These are phyloP conservation scores for Penicillium hordei DNA, from an alignment of 2,329 filamentous ascomycete genomes.

Conservation along the genomic window DNA sequence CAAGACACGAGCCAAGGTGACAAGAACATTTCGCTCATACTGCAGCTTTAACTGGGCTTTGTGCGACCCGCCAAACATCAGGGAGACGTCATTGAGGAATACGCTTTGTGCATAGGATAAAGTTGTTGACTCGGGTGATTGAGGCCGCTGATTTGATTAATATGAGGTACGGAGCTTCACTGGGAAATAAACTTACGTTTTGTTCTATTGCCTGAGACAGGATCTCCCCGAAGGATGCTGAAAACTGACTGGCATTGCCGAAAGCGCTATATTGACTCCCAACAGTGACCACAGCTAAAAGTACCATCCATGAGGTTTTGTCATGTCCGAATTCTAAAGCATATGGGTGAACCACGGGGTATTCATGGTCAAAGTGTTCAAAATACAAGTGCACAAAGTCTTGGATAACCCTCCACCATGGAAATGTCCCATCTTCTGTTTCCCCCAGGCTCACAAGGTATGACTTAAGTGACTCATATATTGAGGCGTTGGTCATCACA, in stretches of 20 bases:
- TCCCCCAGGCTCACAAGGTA: not conserved
- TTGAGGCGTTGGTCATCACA: not conserved
- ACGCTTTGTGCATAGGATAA: conserved; percentile 2
- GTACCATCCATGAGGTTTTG: not conserved
- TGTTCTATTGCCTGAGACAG: not conserved
- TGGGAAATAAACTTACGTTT: not conserved
- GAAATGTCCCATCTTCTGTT: not conserved
- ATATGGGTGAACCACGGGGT: conserved; percentile 1
- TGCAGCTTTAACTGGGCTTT: conserved; percentile 1
- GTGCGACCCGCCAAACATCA: not conserved
- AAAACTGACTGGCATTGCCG: not conserved
- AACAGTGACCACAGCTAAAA: conserved; percentile 2
- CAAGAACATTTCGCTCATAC: conserved; percentile 2
- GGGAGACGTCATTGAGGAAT: not conserved
- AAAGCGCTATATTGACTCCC: conserved; percentile 5
- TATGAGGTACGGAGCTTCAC: not conserved
- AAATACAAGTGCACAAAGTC: conserved; percentile 5
- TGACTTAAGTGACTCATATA: not conserved
- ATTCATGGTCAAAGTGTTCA: conserved; percentile 4
- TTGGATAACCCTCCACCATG: not conserved
- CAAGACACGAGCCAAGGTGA: conserved; percentile 1
- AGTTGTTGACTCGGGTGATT: conserved; percentile 1
- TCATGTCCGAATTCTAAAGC: not conserved
- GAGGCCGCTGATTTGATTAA: conserved; percentile 1
- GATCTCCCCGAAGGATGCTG: not conserved